Evolutionary conservation across 73 alveolate genomes (phyloP).

Genomic region (Paramecium primaurelia): DNA sequence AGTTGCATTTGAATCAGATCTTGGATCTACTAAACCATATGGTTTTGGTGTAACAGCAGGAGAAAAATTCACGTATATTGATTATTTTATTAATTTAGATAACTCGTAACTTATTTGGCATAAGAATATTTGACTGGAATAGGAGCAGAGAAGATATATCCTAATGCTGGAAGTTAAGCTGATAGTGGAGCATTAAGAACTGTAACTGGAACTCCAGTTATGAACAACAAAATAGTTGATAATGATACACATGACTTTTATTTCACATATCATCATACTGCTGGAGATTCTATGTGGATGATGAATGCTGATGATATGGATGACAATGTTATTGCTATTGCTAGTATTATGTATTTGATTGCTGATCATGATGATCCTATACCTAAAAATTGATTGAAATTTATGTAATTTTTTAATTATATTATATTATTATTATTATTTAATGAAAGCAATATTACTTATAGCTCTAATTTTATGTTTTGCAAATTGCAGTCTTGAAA

Average conservation of each 20-base stretch:
- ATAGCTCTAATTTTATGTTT: neutral
- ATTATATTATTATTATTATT: neutral
- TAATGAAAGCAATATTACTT: neutral
- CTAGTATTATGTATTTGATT: neutral
- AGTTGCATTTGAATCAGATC: conserved; percentile 57
- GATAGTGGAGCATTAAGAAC: neutral
- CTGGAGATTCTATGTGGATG: conserved; percentile 59
- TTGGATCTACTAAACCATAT: conserved; percentile 56
- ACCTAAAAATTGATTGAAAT: neutral
- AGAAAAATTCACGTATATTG: neutral
- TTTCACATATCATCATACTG: conserved; percentile 58
- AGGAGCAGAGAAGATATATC: neutral
- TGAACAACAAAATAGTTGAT: conserved; percentile 24
- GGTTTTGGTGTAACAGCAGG: conserved; percentile 54
- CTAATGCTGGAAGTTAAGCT: neutral
- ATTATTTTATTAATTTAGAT: neutral
- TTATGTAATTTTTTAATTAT: neutral
- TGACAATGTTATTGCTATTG: conserved; percentile 60
- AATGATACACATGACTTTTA: conserved; percentile 40
- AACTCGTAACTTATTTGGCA: neutral
- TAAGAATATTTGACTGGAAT: neutral
- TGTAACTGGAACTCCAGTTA: conserved; percentile 38
- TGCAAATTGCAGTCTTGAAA: conserved; percentile 15
- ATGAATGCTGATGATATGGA: conserved; percentile 60
- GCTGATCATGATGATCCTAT: neutral